These are phyloP conservation scores for Camellia oleifera DNA, from an alignment of 179 eudicot genomes.

Conservation along the genomic window DNA sequence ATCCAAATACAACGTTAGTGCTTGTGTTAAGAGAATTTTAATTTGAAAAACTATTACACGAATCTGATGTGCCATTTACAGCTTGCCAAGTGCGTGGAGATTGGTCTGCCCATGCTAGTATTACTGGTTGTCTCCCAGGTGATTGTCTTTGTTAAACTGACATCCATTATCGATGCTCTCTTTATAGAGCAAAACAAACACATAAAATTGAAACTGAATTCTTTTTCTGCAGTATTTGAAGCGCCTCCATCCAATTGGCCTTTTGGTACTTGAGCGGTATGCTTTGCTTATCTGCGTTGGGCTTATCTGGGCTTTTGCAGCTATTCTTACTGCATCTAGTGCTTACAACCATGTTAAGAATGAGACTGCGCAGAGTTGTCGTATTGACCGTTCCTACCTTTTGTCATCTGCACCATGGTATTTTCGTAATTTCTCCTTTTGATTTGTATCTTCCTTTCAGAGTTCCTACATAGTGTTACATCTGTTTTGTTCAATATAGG, in stretches of 20 bases:
- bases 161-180: not conserved
- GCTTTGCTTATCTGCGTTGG: slow-evolving; percentile 82
- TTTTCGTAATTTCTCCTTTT: not conserved
- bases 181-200: not conserved
- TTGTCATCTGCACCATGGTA: slow-evolving; percentile 93
- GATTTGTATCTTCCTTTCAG: not conserved
- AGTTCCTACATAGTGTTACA: not conserved
- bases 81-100: slow-evolving; percentile 85
- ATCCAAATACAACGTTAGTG: not conserved
- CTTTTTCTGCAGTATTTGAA: slow-evolving; percentile 60
- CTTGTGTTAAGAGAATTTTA: not conserved
- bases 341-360: slow-evolving; percentile 60
- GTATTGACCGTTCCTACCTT: slow-evolving; percentile 69
- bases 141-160: slow-evolving; percentile 6
- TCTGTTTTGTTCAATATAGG: slow-evolving; percentile 41
- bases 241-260: slow-evolving; percentile 41
- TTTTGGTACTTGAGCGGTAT: slow-evolving; percentile 63
- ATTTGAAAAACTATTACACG: not conserved
- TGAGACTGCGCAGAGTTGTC: slow-evolving; percentile 63
- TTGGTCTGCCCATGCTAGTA: slow-evolving; percentile 87
- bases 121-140: slow-evolving; percentile 74
- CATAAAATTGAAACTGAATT: not conserved
- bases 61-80: slow-evolving; percentile 24
- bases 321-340: slow-evolving; percentile 80
- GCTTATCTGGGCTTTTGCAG: slow-evolving; percentile 90